A percentile compares a stretch with the other conserved stretches of the same genome.
Evolutionary conservation across 805 yeast genomes (phyloP).

Genomic region (Starmerella floris): DNA sequence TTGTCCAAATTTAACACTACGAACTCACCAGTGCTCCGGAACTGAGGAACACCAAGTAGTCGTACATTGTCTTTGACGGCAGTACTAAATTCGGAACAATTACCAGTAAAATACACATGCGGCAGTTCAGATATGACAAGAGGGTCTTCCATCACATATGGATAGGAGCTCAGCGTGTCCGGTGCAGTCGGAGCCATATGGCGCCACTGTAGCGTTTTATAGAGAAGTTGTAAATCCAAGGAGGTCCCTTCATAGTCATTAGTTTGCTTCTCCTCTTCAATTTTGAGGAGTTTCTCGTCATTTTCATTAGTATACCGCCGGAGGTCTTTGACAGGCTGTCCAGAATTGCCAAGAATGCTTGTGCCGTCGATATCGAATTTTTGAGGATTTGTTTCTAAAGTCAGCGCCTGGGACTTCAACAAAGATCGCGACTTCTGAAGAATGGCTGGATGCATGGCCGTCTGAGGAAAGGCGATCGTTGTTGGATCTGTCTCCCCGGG

Average conservation of each 20-base stretch:
- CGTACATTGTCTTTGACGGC: conserved; percentile 29
- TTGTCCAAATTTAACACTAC: conserved; percentile 49
- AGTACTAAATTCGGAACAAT: conserved; percentile 49
- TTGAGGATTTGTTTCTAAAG: conserved; percentile 56
- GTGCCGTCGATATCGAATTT: conserved; percentile 39
- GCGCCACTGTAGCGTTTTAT: conserved; percentile 66
- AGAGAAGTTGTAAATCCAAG: conserved; percentile 41
- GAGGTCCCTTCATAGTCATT: conserved; percentile 11
- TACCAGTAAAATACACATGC: conserved; percentile 75
- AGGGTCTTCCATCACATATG: conserved; percentile 66
- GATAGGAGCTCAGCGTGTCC: conserved; percentile 84
- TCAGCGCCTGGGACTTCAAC: conserved; percentile 31
- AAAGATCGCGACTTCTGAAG: conserved; percentile 38
- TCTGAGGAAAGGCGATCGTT: conserved; percentile 77
- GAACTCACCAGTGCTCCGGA: conserved; percentile 48
- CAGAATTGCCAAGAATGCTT: conserved; percentile 59
- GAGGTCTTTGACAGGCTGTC: conserved; percentile 74
- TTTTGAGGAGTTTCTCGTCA: neutral
- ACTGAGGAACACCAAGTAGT: conserved; percentile 58
- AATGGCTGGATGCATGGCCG: conserved; percentile 68
- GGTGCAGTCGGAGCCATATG: conserved; percentile 90
- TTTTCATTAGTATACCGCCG: conserved; percentile 39
- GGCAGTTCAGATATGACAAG: conserved; percentile 67
- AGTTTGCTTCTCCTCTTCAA: neutral
- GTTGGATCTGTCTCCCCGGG: conserved; percentile 83